These are phyloP conservation scores for Ophiostoma himal-ulmi DNA, from an alignment of 2,329 filamentous ascomycete genomes.

Conservation along the genomic window DNA sequence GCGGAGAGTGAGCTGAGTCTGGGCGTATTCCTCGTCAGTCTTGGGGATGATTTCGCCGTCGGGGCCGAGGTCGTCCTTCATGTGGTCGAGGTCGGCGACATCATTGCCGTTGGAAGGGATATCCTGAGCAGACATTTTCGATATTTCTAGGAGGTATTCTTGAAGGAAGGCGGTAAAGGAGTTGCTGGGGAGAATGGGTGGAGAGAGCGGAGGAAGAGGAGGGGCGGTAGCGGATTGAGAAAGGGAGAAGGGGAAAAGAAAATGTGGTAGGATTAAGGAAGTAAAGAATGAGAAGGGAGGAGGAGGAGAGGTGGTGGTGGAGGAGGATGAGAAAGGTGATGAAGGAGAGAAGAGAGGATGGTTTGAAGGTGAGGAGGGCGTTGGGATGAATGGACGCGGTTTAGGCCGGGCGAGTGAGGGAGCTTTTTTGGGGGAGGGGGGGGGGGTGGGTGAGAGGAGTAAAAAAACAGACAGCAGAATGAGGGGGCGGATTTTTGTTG, in stretches of 20 bases:
- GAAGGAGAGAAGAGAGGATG: conserved; percentile 20
- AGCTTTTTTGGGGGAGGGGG: conserved; percentile 5
- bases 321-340: conserved; percentile 26
- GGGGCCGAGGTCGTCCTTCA: conserved; percentile 63
- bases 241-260: background rate
- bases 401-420: background rate
- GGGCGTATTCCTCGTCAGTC: conserved; percentile 94
- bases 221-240: conserved; percentile 6
- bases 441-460: conserved; percentile 8
- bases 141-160: conserved; percentile 14
- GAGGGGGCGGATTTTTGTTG: conserved; percentile 12
- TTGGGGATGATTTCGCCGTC: conserved; percentile 77
- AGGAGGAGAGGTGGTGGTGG: conserved; percentile 12
- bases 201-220: conserved; percentile 11
- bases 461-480: conserved; percentile 9
- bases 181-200: conserved; percentile 12
- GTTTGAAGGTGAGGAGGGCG: conserved; percentile 25
- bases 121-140: conserved; percentile 59
- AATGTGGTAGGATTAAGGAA: background rate
- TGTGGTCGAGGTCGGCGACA: conserved; percentile 55
- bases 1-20: conserved; percentile 85
- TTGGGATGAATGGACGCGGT: conserved; percentile 19
- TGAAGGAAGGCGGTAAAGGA: conserved; percentile 23
- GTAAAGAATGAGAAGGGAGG: conserved; percentile 21
- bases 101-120: conserved; percentile 54